Base-by-base conservation (phyloP, 192 early-diverging fungal genomes). In the Mortierella claussenii region DNA sequence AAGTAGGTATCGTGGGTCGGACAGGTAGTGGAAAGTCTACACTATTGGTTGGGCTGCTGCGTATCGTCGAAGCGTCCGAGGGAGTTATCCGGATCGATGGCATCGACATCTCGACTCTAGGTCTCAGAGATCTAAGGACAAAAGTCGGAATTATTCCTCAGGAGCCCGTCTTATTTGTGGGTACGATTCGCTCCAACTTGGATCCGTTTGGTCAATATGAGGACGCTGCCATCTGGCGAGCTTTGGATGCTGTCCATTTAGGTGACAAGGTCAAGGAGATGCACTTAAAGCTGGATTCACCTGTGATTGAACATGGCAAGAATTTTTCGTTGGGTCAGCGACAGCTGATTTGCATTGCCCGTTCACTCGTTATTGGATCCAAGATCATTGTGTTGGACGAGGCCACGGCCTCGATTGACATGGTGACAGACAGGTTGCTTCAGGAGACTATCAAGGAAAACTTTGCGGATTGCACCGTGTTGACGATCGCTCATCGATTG, bases 1-100 rank as follows among this genome's bases (percentile, higher is more conserved):
- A 93, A 59, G 88, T 97, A 56, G 95, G 93, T 24, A 88, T 97
- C 7, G 93, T 95, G 12, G 94, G 95, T 7, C 80, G 92, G 11
- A 92, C 91, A 1, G 93, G 93, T 28, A 88, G 89, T 2, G 93
- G 92, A 32, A 93, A 93, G 47, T 82, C 87, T 44, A 89, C 88
- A 2, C 60, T 95, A 48, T 80, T 87, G 8, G 80, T 90, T 34
- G 86, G 90, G 8, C 76, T 95, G 27, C 80, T 93, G 51, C 87
- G 94, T 18, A 88, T 96, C 46, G 69, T 94, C 48, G 92, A 92
- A 60, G 85, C 88, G 0, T 52, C 84, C 20, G 58, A 81, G 17
- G 93, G 94, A n/a, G 44, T 56, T 13, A 93, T 97, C 58, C 23
- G 63, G 0, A 80, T 97, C 20, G 95, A 97, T 68, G 87, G 83